A percentile compares a stretch with the other conserved stretches of the same genome.
Conservation (phyloP, 306 rosid genomes). For the Trifolium dubium region DNA sequence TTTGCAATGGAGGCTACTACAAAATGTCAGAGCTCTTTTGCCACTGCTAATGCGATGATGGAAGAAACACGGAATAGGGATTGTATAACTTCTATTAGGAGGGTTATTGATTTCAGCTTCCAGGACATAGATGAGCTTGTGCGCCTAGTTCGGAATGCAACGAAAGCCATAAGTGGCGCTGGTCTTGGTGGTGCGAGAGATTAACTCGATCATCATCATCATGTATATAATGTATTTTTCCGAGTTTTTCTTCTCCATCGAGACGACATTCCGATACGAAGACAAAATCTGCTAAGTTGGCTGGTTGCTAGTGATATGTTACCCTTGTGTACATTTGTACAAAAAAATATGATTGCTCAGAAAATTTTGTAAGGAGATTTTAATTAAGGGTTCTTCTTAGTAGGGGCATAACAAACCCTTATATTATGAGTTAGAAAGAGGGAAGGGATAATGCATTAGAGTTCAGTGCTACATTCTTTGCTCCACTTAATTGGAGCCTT, state of each 20-base stretch:
- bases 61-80: conserved; percentile 60
- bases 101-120: conserved; percentile 78
- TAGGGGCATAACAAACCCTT: conserved; percentile 58
- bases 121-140: conserved; percentile 78
- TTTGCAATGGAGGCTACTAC: conserved; percentile 77
- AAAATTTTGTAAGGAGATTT: conserved; percentile 59
- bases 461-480: conserved; percentile 58
- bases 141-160: conserved; percentile 61
- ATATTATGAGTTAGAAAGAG: conserved; percentile 58
- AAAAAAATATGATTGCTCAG: conserved; percentile 72
- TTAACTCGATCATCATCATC: conserved; percentile 57
- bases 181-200: conserved; percentile 69
- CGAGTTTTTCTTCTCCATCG: conserved; percentile 38
- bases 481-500: conserved; percentile 62
- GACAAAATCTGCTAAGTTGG: conserved; percentile 50
- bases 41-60: conserved; percentile 48
- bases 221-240: conserved; percentile 60
- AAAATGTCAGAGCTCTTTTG: conserved; percentile 64
- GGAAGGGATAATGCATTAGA: conserved; percentile 55
- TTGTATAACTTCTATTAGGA: conserved; percentile 59
- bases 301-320: conserved; percentile 46
- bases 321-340: conserved; percentile 81
- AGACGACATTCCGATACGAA: conserved; percentile 51
- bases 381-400: conserved; percentile 50
- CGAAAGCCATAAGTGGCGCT: conserved; percentile 60